Percentiles rank a stretch among this genome's conserved stretches.
Evolutionary conservation across 805 yeast genomes (phyloP).

Genomic region (Blastobotrys chiropterorum): DNA sequence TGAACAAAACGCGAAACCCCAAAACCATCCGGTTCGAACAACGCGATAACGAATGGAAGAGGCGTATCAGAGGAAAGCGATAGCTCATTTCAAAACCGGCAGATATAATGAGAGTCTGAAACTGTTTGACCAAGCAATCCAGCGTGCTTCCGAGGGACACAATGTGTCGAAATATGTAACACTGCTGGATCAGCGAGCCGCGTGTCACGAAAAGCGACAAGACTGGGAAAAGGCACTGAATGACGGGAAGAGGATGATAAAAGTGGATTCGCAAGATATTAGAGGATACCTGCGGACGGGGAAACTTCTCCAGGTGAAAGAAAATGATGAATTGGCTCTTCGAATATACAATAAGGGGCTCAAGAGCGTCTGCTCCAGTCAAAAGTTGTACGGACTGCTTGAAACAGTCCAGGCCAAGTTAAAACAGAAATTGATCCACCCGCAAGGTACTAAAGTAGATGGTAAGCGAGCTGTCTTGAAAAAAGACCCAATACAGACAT

Average conservation of each 20-base stretch:
- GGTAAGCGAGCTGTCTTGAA: not conserved
- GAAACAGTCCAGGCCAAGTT: too few species aligned
- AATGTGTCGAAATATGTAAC: not conserved
- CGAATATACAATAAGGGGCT: not conserved
- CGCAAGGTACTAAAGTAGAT: too few species aligned
- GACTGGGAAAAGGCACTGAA: not conserved
- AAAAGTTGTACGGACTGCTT: not conserved
- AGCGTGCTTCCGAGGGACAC: not conserved
- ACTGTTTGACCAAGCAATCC: not conserved
- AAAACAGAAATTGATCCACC: too few species aligned
- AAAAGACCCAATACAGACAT: not conserved
- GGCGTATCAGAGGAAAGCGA: not conserved
- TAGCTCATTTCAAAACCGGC: not conserved
- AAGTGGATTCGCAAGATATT: slow-evolving; percentile 1
- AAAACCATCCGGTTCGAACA: too few species aligned
- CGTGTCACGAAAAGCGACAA: slow-evolving; percentile 3
- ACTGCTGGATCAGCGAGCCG: slow-evolving; percentile 10
- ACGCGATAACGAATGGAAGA: not conserved
- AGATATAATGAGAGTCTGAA: not conserved
- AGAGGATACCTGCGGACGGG: slow-evolving; percentile 10
- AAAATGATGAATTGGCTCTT: not conserved
- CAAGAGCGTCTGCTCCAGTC: not conserved
- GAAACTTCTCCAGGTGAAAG: slow-evolving; percentile 1
- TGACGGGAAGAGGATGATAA: slow-evolving; percentile 7
- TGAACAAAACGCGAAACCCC: too few species aligned